Conservation (phyloP, 805 yeast species). For the Yamadazyma sp. region DNA sequence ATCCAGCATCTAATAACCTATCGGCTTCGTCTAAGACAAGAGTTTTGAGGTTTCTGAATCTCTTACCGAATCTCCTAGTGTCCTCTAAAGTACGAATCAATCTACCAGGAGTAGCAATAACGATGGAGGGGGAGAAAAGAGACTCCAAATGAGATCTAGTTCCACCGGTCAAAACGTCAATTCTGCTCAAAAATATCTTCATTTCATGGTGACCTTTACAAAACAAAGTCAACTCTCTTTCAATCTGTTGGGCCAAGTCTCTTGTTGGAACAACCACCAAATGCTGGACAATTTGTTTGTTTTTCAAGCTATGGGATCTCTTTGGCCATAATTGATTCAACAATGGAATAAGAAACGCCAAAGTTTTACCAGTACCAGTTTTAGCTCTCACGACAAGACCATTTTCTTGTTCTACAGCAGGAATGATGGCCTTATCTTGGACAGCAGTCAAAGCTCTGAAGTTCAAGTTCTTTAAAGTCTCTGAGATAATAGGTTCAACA, state of each 20-base stretch:
- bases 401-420: constrained; percentile 50
- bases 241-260: constrained; percentile 84
- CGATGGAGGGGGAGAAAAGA: constrained; percentile 51
- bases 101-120: constrained; percentile 91
- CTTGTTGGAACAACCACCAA: constrained; percentile 86
- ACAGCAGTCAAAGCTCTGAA: constrained; percentile 63
- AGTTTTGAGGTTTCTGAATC: constrained; percentile 56
- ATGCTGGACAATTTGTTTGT: constrained; percentile 33
- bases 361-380: constrained; percentile 94
- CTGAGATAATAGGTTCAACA: constrained; percentile 17
- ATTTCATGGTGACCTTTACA: constrained; percentile 20
- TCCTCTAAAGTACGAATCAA: constrained; percentile 58
- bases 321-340: constrained; percentile 26
- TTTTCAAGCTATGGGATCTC: constrained; percentile 41
- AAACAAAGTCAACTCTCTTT: constrained; percentile 54
- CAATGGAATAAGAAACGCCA: constrained; percentile 82
- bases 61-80: constrained; percentile 37
- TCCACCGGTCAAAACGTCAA: constrained; percentile 70
- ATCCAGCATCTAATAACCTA: constrained; percentile 78
- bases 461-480: constrained; percentile 43
- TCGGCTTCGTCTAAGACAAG: constrained; percentile 92
- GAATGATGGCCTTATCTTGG: constrained; percentile 61
- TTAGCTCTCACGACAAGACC: constrained; percentile 87
- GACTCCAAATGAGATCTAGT: constrained; percentile 34
- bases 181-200: constrained; percentile 25